phyloP scores from a whole-genome alignment of 768 basidiomycete genomes.

The Lactarius trivialis region DNA sequence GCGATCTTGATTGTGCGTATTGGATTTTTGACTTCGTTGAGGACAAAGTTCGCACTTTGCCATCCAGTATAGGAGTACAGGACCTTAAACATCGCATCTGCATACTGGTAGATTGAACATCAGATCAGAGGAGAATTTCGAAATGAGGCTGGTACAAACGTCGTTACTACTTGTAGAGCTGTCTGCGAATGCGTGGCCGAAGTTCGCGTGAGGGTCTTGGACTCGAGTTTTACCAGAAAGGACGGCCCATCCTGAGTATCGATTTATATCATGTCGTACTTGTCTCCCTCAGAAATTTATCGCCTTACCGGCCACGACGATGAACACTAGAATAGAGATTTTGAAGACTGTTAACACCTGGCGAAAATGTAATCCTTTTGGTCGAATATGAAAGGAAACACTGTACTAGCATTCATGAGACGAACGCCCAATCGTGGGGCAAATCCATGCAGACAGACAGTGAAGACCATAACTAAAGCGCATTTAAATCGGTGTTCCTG shows the following conservation, averaged over 20 bases:
- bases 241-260: conserved; percentile 45
- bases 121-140: neutral
- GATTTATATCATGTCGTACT: neutral
- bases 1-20: conserved; percentile 57
- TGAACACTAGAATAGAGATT: conserved; percentile 44
- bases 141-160: conserved; percentile 23
- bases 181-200: conserved; percentile 50
- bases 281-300: neutral
- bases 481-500: neutral
- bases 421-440: conserved; percentile 42
- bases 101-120: conserved; percentile 38
- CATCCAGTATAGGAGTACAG: conserved; percentile 44
- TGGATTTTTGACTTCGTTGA: conserved; percentile 56
- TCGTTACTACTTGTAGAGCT: conserved; percentile 48
- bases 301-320: conserved; percentile 42
- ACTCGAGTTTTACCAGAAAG: conserved; percentile 51
- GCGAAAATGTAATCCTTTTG: neutral
- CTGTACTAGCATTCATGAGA: conserved; percentile 44
- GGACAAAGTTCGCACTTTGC: conserved; percentile 52
- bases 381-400: neutral
- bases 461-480: conserved; percentile 43
- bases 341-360: conserved; percentile 50
- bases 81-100: conserved; percentile 55
- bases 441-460: conserved; percentile 46
- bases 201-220: conserved; percentile 51